A percentile compares a stretch with the other conserved stretches of the same genome.
phyloP scores from a whole-genome alignment of 2,329 filamentous ascomycete genomes.

The Stachybotrys chlorohalonatus region DNA sequence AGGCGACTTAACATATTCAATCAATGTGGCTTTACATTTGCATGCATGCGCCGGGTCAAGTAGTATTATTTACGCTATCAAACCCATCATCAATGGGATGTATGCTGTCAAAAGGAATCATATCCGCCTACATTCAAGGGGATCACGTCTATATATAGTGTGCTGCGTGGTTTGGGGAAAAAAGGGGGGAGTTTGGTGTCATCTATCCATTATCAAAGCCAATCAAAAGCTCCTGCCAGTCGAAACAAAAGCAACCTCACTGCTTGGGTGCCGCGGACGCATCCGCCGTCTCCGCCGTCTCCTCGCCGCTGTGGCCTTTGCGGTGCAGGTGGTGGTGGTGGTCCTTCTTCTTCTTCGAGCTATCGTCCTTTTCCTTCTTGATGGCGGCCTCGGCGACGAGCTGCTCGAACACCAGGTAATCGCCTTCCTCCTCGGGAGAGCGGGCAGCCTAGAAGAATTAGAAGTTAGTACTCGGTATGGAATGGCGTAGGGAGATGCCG shows the following conservation, averaged over 20 bases:
- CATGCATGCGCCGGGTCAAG: too few relatives aligned
- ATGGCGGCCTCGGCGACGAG: constrained; percentile 92
- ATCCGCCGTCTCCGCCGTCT: constrained; percentile 14
- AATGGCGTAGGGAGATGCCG: constrained; percentile 9
- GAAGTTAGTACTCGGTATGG: not conserved
- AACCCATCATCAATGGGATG: not conserved
- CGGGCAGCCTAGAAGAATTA: constrained; percentile 58
- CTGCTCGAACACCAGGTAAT: constrained; percentile 98
- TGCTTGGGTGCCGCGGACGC: constrained; percentile 13
- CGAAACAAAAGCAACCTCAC: too few relatives aligned
- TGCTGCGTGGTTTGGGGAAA: not conserved
- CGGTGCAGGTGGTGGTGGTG: constrained; percentile 27
- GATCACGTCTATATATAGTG: not conserved
- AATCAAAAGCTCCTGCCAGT: not conserved
- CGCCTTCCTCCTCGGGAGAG: constrained; percentile 91
- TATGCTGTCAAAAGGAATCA: not conserved
- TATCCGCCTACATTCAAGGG: not conserved
- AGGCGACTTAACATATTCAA: too few relatives aligned
- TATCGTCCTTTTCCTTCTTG: constrained; percentile 85
- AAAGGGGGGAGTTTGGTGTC: not conserved
- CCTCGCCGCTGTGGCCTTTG: constrained; percentile 8
- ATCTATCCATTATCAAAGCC: not conserved
- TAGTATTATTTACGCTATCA: not conserved
- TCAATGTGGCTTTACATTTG: too few relatives aligned
- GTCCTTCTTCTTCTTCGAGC: constrained; percentile 52